Evolutionary conservation across 2,329 filamentous ascomycete species (phyloP).

Genomic region (Colletotrichum sp.): DNA sequence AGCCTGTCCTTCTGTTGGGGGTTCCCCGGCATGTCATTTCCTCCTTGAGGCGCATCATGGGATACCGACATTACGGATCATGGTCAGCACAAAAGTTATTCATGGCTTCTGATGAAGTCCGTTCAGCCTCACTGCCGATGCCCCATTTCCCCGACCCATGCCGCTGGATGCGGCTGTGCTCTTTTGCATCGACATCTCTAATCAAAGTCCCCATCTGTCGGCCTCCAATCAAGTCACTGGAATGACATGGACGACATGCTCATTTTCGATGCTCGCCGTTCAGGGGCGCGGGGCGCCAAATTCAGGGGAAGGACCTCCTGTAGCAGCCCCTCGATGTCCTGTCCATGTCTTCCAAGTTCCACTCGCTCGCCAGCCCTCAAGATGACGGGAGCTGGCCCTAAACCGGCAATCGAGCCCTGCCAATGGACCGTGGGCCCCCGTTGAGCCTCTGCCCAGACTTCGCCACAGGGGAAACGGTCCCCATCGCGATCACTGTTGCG

Average conservation of each 20-base stretch:
- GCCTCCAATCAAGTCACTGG: background rate
- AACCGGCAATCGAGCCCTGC: background rate
- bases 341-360: background rate
- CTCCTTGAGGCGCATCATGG: background rate
- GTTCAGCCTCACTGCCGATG: background rate
- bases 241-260: background rate
- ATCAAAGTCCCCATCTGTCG: background rate
- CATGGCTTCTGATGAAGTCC: background rate
- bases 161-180: background rate
- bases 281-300: slow-evolving; percentile 1
- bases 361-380: background rate
- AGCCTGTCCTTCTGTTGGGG: background rate
- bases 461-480: background rate
- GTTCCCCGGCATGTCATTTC: background rate
- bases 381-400: background rate
- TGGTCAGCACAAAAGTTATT: background rate
- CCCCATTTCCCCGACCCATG: background rate
- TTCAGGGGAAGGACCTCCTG: slow-evolving; percentile 5
- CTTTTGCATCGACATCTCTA: background rate
- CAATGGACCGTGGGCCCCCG: background rate
- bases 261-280: background rate
- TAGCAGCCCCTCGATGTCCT: background rate
- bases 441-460: background rate
- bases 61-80: background rate
- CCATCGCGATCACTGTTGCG: background rate